Conservation (phyloP, 1,284 basidiomycete species). For the Ganoderma meredithae region DNA sequence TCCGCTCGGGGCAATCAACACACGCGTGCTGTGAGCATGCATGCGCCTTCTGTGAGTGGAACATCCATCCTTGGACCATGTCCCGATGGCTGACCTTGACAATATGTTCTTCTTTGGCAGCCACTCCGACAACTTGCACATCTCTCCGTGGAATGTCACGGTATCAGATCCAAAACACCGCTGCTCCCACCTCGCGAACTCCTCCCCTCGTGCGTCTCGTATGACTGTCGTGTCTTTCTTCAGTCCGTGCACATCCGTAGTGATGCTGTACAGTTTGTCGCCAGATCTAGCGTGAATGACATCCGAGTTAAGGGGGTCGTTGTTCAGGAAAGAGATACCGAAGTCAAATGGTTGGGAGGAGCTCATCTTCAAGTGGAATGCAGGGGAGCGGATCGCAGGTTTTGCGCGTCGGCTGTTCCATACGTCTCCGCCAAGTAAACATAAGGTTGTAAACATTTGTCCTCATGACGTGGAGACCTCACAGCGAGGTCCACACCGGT, state of each 20-base stretch:
- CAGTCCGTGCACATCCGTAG: slow-evolving; percentile 1
- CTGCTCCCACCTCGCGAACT: slow-evolving; percentile 9
- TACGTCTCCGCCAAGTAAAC: too few relatives aligned
- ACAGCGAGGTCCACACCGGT: too few relatives aligned
- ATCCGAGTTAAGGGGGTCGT: not conserved
- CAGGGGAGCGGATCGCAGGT: too few relatives aligned
- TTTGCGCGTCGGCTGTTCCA: too few relatives aligned
- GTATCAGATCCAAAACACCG: slow-evolving; percentile 2
- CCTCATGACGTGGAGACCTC: too few relatives aligned
- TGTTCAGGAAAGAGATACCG: not conserved
- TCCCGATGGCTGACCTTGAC: not conserved
- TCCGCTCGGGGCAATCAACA: slow-evolving; percentile 6
- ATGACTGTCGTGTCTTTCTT: slow-evolving; percentile 14
- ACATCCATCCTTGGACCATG: not conserved
- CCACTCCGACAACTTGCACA: slow-evolving; percentile 15
- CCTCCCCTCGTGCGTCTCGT: slow-evolving; percentile 6
- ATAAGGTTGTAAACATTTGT: too few relatives aligned
- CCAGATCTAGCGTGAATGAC: slow-evolving; percentile 5
- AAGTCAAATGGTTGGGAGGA: not conserved
- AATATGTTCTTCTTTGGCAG: slow-evolving; percentile 7
- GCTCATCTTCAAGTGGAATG: not conserved
- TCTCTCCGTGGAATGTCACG: slow-evolving; percentile 5
- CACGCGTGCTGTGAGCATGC: not conserved
- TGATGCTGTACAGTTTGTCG: slow-evolving; percentile 10
- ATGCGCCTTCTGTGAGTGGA: not conserved